Percentiles rank a stretch among this genome's conserved stretches.
phyloP scores from a whole-genome alignment of 257 asterid genomes.

The Solanum neorickii region DNA sequence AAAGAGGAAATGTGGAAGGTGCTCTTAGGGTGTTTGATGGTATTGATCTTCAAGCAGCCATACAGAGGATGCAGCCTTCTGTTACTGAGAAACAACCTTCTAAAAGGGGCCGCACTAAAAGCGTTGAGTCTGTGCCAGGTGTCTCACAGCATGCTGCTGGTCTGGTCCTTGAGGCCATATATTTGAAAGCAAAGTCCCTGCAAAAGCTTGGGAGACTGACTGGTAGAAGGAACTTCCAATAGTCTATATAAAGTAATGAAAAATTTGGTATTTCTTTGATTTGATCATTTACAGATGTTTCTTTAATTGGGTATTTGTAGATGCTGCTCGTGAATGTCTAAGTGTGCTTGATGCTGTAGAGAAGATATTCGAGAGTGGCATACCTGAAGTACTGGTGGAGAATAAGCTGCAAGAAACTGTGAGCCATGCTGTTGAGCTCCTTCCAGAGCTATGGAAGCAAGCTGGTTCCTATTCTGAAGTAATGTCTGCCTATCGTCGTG shows the following conservation, averaged over 20 bases:
- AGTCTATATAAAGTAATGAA: neutral
- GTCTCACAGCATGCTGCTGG: conserved; percentile 79
- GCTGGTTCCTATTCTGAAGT: conserved; percentile 67
- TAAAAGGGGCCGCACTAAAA: conserved; percentile 64
- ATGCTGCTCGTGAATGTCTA: conserved; percentile 88
- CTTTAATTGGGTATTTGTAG: conserved; percentile 41
- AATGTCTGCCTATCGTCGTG: conserved; percentile 76
- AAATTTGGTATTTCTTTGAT: conserved; percentile 5
- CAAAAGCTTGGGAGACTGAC: conserved; percentile 82
- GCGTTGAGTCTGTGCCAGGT: conserved; percentile 32
- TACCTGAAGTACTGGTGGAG: conserved; percentile 71
- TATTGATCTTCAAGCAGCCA: conserved; percentile 89
- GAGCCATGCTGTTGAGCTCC: conserved; percentile 89
- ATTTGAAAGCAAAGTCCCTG: conserved; percentile 88
- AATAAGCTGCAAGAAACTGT: conserved; percentile 89
- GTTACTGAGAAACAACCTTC: conserved; percentile 50
- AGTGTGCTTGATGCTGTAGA: conserved; percentile 96
- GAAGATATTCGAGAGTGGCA: conserved; percentile 71
- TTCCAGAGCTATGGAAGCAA: conserved; percentile 90
- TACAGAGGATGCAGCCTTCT: conserved; percentile 71
- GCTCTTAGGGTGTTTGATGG: conserved; percentile 96
- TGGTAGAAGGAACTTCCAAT: conserved; percentile 34
- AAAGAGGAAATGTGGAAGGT: conserved; percentile 93
- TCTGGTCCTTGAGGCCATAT: conserved; percentile 92
- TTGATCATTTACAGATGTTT: conserved; percentile 13